A percentile compares a stretch with the other conserved stretches of the same genome.
Conservation (phyloP, 257 asterid species). For the Cinchona pubescens region DNA sequence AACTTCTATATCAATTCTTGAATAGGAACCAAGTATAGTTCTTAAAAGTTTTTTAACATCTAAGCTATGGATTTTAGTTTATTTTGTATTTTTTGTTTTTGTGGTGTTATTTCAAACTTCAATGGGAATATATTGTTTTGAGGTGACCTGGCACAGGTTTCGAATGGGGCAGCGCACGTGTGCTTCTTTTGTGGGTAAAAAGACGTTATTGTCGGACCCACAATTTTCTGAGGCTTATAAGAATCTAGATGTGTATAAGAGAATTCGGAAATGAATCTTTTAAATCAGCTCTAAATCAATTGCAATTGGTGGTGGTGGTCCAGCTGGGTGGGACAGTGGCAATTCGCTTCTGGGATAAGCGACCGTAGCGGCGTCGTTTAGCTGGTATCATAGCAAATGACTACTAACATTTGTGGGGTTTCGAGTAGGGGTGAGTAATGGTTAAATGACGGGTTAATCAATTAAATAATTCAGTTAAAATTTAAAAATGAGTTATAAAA, state of each 20-base stretch:
- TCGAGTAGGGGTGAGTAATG: constrained; percentile 14
- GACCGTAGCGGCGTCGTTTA: constrained; percentile 40
- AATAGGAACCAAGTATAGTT: no score
- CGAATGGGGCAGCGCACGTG: constrained; percentile 51
- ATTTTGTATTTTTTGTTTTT: constrained; percentile 13
- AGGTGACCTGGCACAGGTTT: constrained; percentile 34
- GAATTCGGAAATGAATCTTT: constrained; percentile 9
- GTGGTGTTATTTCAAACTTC: no score
- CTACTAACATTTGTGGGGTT: not conserved
- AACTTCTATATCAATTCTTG: no score
- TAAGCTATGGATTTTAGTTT: not conserved
- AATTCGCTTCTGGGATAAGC: constrained; percentile 41
- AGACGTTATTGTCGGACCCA: constrained; percentile 38
- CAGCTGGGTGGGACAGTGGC: constrained; percentile 2
- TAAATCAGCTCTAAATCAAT: not conserved
- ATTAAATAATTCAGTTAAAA: no score
- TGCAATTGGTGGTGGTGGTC: not conserved
- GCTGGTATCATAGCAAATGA: not conserved
- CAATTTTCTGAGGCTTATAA: constrained; percentile 1
- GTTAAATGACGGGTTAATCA: no score
- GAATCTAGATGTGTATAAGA: not conserved
- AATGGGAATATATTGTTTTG: constrained; percentile 4
- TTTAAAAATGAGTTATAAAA: no score
- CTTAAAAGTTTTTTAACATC: no score
- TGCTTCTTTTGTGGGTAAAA: constrained; percentile 28